Evolutionary conservation across 768 basidiomycete genomes (phyloP).

Genomic region (Auriscalpium vulgare): DNA sequence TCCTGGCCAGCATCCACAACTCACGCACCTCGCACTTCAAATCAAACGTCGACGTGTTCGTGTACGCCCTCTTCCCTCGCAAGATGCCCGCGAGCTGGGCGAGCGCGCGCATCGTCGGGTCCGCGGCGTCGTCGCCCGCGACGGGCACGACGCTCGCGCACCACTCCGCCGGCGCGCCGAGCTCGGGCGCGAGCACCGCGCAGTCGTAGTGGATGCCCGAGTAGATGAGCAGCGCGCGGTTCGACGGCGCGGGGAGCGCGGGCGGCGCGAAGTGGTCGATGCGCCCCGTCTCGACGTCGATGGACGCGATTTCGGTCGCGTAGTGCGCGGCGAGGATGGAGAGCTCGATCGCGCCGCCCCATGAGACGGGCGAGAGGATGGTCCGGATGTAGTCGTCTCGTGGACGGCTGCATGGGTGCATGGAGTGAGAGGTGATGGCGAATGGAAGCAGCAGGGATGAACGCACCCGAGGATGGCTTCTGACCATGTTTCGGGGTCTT

Average conservation of each 20-base stretch:
- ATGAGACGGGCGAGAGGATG: conserved; percentile 71
- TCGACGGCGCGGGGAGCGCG: conserved; percentile 28
- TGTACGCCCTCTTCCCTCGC: conserved; percentile 74
- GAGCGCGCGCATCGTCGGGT: conserved; percentile 56
- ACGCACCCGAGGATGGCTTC: conserved; percentile 83
- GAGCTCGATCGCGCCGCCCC: conserved; percentile 97
- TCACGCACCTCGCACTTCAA: conserved; percentile 71
- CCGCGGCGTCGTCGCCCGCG: conserved; percentile 37
- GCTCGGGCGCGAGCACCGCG: conserved; percentile 69
- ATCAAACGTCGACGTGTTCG: conserved; percentile 89
- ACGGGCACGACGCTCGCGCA: conserved; percentile 73
- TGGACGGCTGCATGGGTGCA: conserved; percentile 34
- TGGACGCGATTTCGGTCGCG: conserved; percentile 75
- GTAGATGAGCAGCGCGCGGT: conserved; percentile 68
- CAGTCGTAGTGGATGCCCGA: conserved; percentile 98
- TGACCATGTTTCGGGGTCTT: conserved; percentile 62
- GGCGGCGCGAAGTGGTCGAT: conserved; percentile 73
- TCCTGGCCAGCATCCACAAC: background rate
- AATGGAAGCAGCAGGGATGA: background rate
- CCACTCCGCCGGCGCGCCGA: conserved; percentile 74
- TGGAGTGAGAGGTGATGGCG: background rate
- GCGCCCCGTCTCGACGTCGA: conserved; percentile 90
- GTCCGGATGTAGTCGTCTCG: conserved; percentile 71
- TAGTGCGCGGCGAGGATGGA: conserved; percentile 78
- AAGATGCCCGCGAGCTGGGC: conserved; percentile 65